A percentile compares a stretch with the other conserved stretches of the same genome.
These are phyloP conservation scores for Suillus paluster DNA, from an alignment of 768 basidiomycete genomes.

Conservation along the genomic window DNA sequence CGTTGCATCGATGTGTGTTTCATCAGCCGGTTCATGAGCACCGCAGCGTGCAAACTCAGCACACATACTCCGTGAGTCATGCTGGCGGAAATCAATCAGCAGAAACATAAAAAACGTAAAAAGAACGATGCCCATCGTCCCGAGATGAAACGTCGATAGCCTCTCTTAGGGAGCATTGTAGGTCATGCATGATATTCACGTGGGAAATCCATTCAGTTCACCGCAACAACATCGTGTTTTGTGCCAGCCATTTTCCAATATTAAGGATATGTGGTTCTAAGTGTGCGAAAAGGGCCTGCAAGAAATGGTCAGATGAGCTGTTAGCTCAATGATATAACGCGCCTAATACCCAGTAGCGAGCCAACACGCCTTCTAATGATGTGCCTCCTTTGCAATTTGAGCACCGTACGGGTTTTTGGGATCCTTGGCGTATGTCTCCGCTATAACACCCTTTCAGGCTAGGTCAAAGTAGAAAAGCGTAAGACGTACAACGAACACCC, in stretches of 20 bases:
- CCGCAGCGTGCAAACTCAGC: neutral
- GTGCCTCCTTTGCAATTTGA: constrained; percentile 69
- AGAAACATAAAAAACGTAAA: too few species aligned
- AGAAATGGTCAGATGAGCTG: neutral
- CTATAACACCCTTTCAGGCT: constrained; percentile 40
- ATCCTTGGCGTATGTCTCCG: constrained; percentile 71
- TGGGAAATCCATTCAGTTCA: neutral
- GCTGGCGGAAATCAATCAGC: too few species aligned
- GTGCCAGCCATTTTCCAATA: neutral
- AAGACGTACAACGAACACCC: constrained; percentile 69
- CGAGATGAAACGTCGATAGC: too few species aligned
- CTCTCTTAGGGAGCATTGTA: neutral
- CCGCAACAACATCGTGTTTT: neutral
- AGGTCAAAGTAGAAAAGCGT: neutral
- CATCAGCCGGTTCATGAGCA: neutral
- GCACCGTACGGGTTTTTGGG: constrained; percentile 84
- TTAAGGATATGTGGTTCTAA: neutral
- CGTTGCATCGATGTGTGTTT: neutral
- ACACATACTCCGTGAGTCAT: neutral
- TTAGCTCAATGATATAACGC: neutral
- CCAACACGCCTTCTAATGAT: constrained; percentile 34
- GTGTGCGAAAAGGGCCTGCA: neutral
- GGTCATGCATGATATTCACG: neutral
- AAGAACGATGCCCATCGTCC: too few species aligned
- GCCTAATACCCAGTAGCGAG: neutral